Evolutionary conservation across 2,329 filamentous ascomycete species (phyloP), one percentile per base, ranked within the genome.

Genomic region (Diaporthe citrichinensis): DNA sequence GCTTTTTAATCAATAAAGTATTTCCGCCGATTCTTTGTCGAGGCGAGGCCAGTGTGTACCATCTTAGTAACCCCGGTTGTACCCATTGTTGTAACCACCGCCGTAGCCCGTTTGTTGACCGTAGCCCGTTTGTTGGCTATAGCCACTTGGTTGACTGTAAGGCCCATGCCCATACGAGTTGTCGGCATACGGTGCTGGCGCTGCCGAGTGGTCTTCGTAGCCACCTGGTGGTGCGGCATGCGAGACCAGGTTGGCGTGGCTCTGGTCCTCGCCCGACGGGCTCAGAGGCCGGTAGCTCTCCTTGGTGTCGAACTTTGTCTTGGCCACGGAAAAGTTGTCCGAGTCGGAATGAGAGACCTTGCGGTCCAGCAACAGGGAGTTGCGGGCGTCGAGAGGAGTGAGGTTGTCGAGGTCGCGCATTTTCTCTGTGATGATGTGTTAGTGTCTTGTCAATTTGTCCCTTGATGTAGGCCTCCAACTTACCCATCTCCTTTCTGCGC

Each of bases 401-500:
- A 98, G 91, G 76, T 92, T 92, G 84, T 98, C 95, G 76, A 94
- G 86, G 79, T 97, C 94, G 78, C 93, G 92, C 77, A 91, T 85
- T 88, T 96, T 95, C 85, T 96, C 94, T 95, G 84, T 74, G 76
- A 5, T 9, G n/a, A 5, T n/a, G 58, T 51, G 78, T 85, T 83
- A 83, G 81, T 71, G 59, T 62, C 57, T 74, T 20, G 28, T 51
- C 3, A 25, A 68, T 74, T 77, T 3, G 44, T 57, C 2, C 17
- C 6, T 2, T 39, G 23, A 17, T 25, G 25, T 14, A 7, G 34
- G 12, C 20, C 2, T 49, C 10, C 67, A 57, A 85, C 92, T 91
- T 94, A 95, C 95, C 95, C 84, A 95, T 92, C 86, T 96, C 94
- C 90, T 97, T 98, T 85, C 95, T 93, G 81, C 93, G 92, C 89